A percentile compares a stretch with the other conserved stretches of the same genome.
phyloP scores from a whole-genome alignment of 2,329 filamentous ascomycete species.

The Coccinonectria pachysandricola region DNA sequence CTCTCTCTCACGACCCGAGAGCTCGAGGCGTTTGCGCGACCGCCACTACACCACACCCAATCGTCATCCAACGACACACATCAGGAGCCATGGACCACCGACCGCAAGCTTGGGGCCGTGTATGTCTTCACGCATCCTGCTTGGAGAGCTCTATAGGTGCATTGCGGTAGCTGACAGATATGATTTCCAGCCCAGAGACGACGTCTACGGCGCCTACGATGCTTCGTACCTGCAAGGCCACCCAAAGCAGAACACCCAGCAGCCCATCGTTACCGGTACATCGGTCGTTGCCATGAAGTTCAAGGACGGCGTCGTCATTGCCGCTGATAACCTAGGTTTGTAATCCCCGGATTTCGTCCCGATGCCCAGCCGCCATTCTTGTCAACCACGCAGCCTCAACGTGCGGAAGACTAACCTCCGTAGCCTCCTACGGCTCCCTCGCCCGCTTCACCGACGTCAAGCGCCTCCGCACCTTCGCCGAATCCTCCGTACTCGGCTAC shows the following conservation, averaged over 20 bases:
- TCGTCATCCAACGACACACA: constrained; percentile 6
- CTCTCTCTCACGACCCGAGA: too few species aligned
- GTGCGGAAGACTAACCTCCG: too few species aligned
- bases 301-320: constrained; percentile 91
- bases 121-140: too few species aligned
- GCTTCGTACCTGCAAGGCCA: constrained; percentile 65
- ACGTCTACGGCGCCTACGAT: constrained; percentile 93
- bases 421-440: constrained; percentile 93
- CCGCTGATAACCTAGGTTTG: constrained; percentile 88
- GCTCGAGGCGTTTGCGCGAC: neutral
- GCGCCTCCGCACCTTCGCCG: constrained; percentile 82
- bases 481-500: constrained; percentile 78
- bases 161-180: constrained; percentile 10
- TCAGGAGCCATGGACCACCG: constrained; percentile 53
- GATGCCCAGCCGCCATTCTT: too few species aligned
- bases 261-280: constrained; percentile 89
- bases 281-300: constrained; percentile 94
- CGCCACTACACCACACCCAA: constrained; percentile 1
- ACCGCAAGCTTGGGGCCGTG: constrained; percentile 63
- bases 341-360: too few species aligned
- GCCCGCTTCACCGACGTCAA: constrained; percentile 96
- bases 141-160: too few species aligned
- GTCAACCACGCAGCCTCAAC: too few species aligned
- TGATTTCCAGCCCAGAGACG: constrained; percentile 77
- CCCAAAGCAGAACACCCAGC: constrained; percentile 81